Evolutionary conservation across 352 stramenopile species (phyloP).

Genomic region (Phytopythium chamaehyphon): DNA sequence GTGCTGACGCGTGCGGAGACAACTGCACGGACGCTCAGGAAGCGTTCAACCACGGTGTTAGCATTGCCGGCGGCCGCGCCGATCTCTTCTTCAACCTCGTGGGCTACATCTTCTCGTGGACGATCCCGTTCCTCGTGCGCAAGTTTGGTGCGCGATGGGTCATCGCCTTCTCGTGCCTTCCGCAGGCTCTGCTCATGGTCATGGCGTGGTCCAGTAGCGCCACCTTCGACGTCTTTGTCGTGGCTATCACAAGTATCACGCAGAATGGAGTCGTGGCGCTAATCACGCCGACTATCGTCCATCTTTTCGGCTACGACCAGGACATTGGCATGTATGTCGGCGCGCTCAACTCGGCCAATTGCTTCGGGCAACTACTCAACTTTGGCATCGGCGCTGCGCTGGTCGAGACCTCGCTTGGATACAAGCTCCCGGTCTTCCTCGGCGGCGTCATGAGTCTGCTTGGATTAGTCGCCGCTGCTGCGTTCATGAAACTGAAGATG

Average conservation of each 20-base stretch:
- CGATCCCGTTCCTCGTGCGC: constrained; percentile 29
- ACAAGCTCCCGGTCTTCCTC: constrained; percentile 15
- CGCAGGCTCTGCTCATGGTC: constrained; percentile 27
- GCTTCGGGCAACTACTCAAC: constrained; percentile 19
- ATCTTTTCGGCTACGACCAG: constrained; percentile 13
- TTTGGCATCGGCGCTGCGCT: constrained; percentile 13
- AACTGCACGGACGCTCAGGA: constrained; percentile 19
- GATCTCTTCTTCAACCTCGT: constrained; percentile 30
- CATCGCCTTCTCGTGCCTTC: constrained; percentile 23
- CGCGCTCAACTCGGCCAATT: constrained; percentile 6
- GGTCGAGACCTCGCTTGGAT: constrained; percentile 15
- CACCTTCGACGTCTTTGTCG: constrained; percentile 25
- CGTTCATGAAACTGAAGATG: constrained; percentile 12
- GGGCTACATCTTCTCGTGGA: constrained; percentile 33
- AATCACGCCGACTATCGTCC: constrained; percentile 8
- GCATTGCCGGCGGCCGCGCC: constrained; percentile 27
- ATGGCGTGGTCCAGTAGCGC: constrained; percentile 25
- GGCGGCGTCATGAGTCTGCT: constrained; percentile 12
- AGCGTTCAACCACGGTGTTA: constrained; percentile 34
- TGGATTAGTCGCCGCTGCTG: constrained; percentile 7
- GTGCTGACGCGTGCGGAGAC: constrained; percentile 27
- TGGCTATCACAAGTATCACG: constrained; percentile 30
- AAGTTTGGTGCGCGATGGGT: constrained; percentile 34
- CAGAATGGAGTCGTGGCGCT: constrained; percentile 11
- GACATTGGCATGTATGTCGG: constrained; percentile 18